Conservation (phyloP, 2,329 filamentous ascomycete species). For the Colletotrichum neosansevieriae region DNA sequence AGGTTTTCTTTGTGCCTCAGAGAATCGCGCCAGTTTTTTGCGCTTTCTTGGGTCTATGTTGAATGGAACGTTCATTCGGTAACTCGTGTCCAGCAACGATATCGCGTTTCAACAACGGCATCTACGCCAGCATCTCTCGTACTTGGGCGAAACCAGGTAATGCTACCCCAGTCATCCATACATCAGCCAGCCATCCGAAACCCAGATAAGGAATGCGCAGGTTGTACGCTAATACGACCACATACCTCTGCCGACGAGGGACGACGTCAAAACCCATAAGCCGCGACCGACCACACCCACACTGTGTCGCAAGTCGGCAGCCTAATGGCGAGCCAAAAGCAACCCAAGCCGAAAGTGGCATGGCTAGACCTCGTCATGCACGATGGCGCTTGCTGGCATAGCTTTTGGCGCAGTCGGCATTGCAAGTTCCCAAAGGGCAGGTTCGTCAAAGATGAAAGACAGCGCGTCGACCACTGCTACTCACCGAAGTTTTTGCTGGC, state of each 20-base stretch:
- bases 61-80: too few relatives aligned
- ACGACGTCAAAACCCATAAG: conserved; percentile 4
- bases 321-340: conserved; percentile 9
- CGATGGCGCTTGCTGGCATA: conserved; percentile 14
- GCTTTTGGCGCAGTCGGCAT: background rate
- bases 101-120: too few relatives aligned
- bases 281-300: background rate
- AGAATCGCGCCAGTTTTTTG: background rate
- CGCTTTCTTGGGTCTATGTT: too few relatives aligned
- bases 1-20: background rate
- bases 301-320: conserved; percentile 22
- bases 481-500: too few relatives aligned
- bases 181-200: background rate
- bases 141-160: background rate
- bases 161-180: background rate
- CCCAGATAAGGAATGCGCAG: background rate
- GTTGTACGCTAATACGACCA: conserved; percentile 8
- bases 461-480: too few relatives aligned
- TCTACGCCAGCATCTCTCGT: too few relatives aligned
- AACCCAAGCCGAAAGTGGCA: conserved; percentile 2
- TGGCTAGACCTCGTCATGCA: conserved; percentile 1
- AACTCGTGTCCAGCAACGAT: background rate
- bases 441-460: background rate
- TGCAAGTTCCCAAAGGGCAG: background rate
- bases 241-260: conserved; percentile 9